A percentile compares a stretch with the other conserved stretches of the same genome.
Evolutionary conservation across 306 rosid genomes (phyloP).

Genomic region (Cicer yamashitae): DNA sequence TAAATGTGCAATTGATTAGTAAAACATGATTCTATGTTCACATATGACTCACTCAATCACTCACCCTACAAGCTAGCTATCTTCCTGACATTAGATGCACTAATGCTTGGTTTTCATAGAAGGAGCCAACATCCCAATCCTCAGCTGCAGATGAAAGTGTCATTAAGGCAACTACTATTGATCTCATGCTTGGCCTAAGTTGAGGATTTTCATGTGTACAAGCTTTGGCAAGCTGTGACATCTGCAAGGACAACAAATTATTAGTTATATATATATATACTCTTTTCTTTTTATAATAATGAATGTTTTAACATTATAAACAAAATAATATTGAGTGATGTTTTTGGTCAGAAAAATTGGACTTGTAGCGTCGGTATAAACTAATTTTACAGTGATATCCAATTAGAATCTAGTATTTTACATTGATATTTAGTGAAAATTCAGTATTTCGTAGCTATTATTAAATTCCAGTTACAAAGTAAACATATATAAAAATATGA

Average conservation of each 20-base stretch:
- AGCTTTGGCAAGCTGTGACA: constrained; percentile 72
- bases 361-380: no score
- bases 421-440: no score
- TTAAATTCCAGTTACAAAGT: no score
- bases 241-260: constrained; percentile 47
- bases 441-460: no score
- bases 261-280: no score
- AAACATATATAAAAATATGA: no score
- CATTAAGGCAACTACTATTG: constrained; percentile 73
- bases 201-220: constrained; percentile 81
- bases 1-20: no score
- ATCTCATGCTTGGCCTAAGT: constrained; percentile 88
- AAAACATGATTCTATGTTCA: neutral
- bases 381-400: no score
- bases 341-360: neutral
- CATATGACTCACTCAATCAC: no score
- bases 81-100: constrained; percentile 63
- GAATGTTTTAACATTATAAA: no score
- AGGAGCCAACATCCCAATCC: constrained; percentile 76
- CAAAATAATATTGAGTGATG: neutral
- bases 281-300: no score
- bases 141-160: constrained; percentile 70
- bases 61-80: constrained; percentile 31
- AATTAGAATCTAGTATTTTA: no score
- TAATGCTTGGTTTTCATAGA: constrained; percentile 61